These are phyloP conservation scores for Fusarium scirpi DNA, from an alignment of 2,329 filamentous ascomycete genomes.

Conservation along the genomic window DNA sequence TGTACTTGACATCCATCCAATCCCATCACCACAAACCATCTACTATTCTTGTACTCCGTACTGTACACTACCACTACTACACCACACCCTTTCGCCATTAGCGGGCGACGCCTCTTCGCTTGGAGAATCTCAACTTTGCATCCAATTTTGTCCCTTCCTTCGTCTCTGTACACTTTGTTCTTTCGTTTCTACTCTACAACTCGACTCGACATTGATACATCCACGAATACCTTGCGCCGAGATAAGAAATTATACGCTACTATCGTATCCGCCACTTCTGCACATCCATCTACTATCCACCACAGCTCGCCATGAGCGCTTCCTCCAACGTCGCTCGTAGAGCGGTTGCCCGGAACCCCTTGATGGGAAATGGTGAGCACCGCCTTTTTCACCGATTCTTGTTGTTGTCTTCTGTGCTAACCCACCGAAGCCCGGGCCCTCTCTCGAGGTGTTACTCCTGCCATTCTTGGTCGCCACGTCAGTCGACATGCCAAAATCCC, in stretches of 20 bases:
- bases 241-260: constrained; percentile 13
- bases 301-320: constrained; percentile 63
- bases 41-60: constrained; percentile 15
- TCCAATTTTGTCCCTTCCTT: constrained; percentile 44
- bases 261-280: constrained; percentile 18
- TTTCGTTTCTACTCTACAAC: constrained; percentile 1
- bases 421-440: constrained; percentile 58
- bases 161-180: constrained; percentile 32
- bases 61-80: neutral
- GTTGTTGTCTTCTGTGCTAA: constrained; percentile 43
- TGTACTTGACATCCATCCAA: constrained; percentile 29
- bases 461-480: constrained; percentile 61
- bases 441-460: constrained; percentile 60
- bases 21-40: constrained; percentile 39
- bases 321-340: constrained; percentile 67
- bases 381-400: constrained; percentile 2
- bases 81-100: constrained; percentile 38
- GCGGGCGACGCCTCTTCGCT: constrained; percentile 40
- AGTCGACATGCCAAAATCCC: constrained; percentile 60
- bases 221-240: constrained; percentile 7
- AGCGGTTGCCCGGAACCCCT: constrained; percentile 65
- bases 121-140: constrained; percentile 43
- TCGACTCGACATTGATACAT: constrained; percentile 13
- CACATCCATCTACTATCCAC: constrained; percentile 12
- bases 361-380: constrained; percentile 61